These are phyloP conservation scores for Kodamaea leandrae DNA, from an alignment of 805 yeast genomes.

Conservation along the genomic window DNA sequence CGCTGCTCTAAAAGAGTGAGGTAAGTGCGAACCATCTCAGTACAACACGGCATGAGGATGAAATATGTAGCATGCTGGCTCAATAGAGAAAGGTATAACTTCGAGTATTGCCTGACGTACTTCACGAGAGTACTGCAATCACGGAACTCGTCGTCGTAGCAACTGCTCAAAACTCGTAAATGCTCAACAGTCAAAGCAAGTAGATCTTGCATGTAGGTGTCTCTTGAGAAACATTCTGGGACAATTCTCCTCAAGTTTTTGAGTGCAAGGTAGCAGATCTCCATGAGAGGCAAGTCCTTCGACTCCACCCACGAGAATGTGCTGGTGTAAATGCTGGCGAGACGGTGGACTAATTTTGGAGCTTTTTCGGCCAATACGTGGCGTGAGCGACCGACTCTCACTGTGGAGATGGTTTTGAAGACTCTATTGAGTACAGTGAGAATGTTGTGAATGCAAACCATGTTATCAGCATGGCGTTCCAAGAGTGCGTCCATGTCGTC, in stretches of 20 bases:
- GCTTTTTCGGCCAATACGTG: slow-evolving; percentile 73
- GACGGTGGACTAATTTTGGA: slow-evolving; percentile 56
- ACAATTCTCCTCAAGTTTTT: slow-evolving; percentile 72
- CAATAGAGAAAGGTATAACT: slow-evolving; percentile 62
- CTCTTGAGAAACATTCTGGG: slow-evolving; percentile 71
- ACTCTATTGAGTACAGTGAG: slow-evolving; percentile 72
- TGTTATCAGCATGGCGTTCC: slow-evolving; percentile 42
- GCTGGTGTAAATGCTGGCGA: slow-evolving; percentile 57
- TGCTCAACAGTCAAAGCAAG: slow-evolving; percentile 56
- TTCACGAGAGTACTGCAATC: slow-evolving; percentile 54
- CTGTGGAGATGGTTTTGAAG: slow-evolving; percentile 68
- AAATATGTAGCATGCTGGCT: slow-evolving; percentile 67
- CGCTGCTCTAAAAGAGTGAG: slow-evolving; percentile 59
- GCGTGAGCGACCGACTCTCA: slow-evolving; percentile 79
- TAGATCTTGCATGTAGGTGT: slow-evolving; percentile 57
- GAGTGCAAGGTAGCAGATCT: slow-evolving; percentile 72
- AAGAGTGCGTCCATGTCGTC: slow-evolving; percentile 54
- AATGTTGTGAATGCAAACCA: slow-evolving; percentile 58
- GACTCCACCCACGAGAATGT: slow-evolving; percentile 62
- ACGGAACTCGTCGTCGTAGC: slow-evolving; percentile 6
- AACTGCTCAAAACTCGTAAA: slow-evolving; percentile 49
- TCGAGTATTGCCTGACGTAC: slow-evolving; percentile 71
- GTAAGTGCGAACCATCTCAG: slow-evolving; percentile 58
- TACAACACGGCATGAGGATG: slow-evolving; percentile 61
- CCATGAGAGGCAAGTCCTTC: slow-evolving; percentile 55